Conservation (phyloP, 345 rosid genomes). For the Citrus trifoliata region DNA sequence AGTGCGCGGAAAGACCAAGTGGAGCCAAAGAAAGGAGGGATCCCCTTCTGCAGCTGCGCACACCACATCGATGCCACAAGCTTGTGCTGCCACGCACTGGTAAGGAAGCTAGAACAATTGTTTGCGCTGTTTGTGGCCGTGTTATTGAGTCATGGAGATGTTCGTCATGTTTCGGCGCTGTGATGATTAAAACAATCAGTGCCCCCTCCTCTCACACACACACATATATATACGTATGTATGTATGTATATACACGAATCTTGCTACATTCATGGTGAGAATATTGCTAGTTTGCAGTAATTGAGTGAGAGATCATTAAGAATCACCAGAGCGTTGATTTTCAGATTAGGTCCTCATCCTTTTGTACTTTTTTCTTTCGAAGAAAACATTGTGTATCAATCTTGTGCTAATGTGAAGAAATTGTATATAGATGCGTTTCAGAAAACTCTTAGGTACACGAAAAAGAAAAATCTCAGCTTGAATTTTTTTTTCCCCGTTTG, state of each 20-base stretch:
- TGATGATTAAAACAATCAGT: conserved; percentile 22
- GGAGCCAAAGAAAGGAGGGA: conserved; percentile 32
- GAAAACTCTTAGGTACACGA: too few relatives aligned
- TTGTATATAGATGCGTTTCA: too few relatives aligned
- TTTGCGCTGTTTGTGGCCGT: conserved; percentile 54
- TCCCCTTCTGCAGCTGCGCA: conserved; percentile 35
- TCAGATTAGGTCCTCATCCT: too few relatives aligned
- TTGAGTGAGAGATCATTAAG: too few relatives aligned
- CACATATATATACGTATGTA: too few relatives aligned
- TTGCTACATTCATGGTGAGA: too few relatives aligned
- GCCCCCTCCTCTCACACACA: not conserved
- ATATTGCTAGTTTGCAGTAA: too few relatives aligned
- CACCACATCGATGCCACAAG: conserved; percentile 53
- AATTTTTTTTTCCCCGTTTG: too few relatives aligned
- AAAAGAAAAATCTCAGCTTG: too few relatives aligned
- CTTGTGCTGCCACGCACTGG: conserved; percentile 49
- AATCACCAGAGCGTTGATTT: too few relatives aligned
- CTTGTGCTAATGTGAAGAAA: not conserved
- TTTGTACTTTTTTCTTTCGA: too few relatives aligned
- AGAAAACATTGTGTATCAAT: not conserved
- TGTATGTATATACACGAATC: too few relatives aligned
- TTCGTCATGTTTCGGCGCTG: conserved; percentile 60
- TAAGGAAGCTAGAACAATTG: conserved; percentile 42
- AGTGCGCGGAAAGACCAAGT: conserved; percentile 28
- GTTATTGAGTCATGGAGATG: conserved; percentile 63